These are phyloP conservation scores for Amanita rimosa DNA, from an alignment of 768 basidiomycete species.

Conservation along the genomic window DNA sequence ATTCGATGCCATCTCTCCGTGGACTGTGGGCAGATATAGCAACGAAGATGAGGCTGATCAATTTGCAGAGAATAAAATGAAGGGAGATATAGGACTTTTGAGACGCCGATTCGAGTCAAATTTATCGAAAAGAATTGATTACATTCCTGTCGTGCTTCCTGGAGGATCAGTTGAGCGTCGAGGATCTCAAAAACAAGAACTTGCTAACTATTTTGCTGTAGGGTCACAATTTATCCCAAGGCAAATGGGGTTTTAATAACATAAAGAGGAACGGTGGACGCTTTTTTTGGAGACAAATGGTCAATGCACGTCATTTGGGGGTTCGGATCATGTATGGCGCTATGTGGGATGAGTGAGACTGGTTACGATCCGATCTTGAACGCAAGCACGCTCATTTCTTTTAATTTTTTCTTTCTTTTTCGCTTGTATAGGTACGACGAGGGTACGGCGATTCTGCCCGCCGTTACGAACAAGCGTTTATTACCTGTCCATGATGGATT, in stretches of 20 bases:
- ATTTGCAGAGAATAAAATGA: slow-evolving; percentile 53
- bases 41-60: slow-evolving; percentile 49
- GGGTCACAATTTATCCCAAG: slow-evolving; percentile 64
- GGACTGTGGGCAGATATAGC: slow-evolving; percentile 68
- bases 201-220: slow-evolving; percentile 16
- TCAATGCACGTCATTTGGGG: slow-evolving; percentile 51
- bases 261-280: slow-evolving; percentile 62
- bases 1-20: slow-evolving; percentile 74
- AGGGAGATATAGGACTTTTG: slow-evolving; percentile 52
- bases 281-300: slow-evolving; percentile 73
- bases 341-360: slow-evolving; percentile 77
- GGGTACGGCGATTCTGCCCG: slow-evolving; percentile 76
- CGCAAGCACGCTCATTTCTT: slow-evolving; percentile 1
- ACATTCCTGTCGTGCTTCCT: slow-evolving; percentile 76
- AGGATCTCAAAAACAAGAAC: slow-evolving; percentile 1
- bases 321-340: slow-evolving; percentile 65
- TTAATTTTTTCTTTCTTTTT: too few relatives aligned
- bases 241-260: slow-evolving; percentile 63
- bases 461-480: slow-evolving; percentile 42
- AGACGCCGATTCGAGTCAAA: slow-evolving; percentile 33
- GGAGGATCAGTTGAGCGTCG: slow-evolving; percentile 63
- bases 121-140: slow-evolving; percentile 47
- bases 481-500: slow-evolving; percentile 51
- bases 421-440: slow-evolving; percentile 77
- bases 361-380: neutral